Base-by-base conservation (phyloP, 331 rosid genomes). In the Quercus phellos region DNA sequence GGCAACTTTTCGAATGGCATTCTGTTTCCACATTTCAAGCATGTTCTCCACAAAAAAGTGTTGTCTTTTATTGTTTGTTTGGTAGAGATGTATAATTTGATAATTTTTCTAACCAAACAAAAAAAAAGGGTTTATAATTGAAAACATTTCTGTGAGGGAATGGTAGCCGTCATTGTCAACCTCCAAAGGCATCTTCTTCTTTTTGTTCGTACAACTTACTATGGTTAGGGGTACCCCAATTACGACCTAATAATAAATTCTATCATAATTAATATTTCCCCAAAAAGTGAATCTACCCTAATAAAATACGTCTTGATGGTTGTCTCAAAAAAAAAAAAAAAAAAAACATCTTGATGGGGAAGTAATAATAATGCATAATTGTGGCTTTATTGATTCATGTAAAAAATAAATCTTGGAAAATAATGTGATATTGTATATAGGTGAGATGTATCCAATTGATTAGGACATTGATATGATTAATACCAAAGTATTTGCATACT, bases 21-120 rank as follows among this genome's bases (percentile, higher is more conserved):
- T 68, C 32, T 69, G 68, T 81, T 84, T 84, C 83, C 84, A 75
- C 83, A 80, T 73, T 77, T 79, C 78, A 69, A 68, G 53, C 75
- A 74, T 38, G 60, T 78, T 79, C 68, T 29, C 72, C 66, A 13
- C 11, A 43, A 61, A 76, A 70, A 72, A 61, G 72, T 78, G 51
- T 69, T 66, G 74, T 59, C 30, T 17, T 77, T 81, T 77, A 38
- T 73, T 35, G 30, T 27, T 63, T 16, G 69, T 63, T 63, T 63
- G 69, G 43, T 66, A 34, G 51, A 34, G 71, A 21, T 34, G 53
- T 12, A 46, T 46, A 42, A 51, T 72, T 75, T 51, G 80, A 72
- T 24, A 78, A 18, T 63, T 66, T 43, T 21, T 72, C 22, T 38
- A 8, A 8, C 46, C 12, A 38, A 8, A 50, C 78, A 72, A 51